These are phyloP conservation scores for Phytophthora uliginosa DNA, from an alignment of 352 stramenopile species.

Conservation along the genomic window DNA sequence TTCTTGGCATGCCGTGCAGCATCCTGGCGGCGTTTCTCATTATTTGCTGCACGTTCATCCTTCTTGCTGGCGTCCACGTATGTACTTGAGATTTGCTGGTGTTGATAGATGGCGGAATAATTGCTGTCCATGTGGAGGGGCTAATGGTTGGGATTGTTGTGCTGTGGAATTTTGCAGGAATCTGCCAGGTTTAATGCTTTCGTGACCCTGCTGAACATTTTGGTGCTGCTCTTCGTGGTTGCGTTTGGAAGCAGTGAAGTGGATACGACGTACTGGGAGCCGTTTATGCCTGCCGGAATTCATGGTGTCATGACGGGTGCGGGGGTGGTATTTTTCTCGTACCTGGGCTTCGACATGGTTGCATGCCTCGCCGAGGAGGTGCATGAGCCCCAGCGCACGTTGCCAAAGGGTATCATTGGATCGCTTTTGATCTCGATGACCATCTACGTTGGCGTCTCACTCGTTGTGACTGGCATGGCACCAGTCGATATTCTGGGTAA, in stretches of 20 bases:
- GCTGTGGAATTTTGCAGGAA: conserved; percentile 66
- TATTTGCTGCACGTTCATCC: conserved; percentile 84
- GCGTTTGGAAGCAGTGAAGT: conserved; percentile 82
- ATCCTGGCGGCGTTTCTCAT: conserved; percentile 87
- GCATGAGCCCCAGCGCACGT: conserved; percentile 88
- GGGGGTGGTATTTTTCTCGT: conserved; percentile 94
- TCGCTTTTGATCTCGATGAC: conserved; percentile 92
- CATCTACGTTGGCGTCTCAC: conserved; percentile 92
- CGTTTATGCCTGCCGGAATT: conserved; percentile 89
- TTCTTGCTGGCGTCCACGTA: conserved; percentile 87
- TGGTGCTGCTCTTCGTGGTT: conserved; percentile 93
- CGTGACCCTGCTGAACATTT: conserved; percentile 92
- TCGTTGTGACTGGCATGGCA: conserved; percentile 92
- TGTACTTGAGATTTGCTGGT: conserved; percentile 18
- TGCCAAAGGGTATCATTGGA: conserved; percentile 94
- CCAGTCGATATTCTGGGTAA: conserved; percentile 74
- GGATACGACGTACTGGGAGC: conserved; percentile 79
- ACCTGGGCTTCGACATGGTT: conserved; percentile 96
- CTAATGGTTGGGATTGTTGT: conserved; percentile 9
- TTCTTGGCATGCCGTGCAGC: conserved; percentile 76
- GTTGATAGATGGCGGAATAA: background rate
- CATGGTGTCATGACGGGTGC: conserved; percentile 91
- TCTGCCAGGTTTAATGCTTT: conserved; percentile 94
- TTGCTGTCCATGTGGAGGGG: background rate
- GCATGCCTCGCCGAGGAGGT: conserved; percentile 94